A percentile compares a stretch with the other conserved stretches of the same genome.
These are phyloP conservation scores for Effrenium voratum DNA, from an alignment of 73 alveolate species.

Conservation along the genomic window DNA sequence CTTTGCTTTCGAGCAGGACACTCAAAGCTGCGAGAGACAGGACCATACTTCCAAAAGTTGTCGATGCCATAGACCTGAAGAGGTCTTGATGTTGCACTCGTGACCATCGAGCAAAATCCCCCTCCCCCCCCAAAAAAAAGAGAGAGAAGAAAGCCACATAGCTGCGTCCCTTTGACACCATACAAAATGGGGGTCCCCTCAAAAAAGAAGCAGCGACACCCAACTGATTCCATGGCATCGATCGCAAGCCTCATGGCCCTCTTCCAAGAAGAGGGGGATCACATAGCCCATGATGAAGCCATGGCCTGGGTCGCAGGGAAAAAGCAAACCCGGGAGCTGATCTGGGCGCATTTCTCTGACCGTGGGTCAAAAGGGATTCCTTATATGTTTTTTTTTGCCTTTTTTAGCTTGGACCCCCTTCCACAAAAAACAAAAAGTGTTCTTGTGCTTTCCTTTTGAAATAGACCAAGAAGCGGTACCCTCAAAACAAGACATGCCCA, in stretches of 20 bases:
- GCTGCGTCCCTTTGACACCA: too few relatives aligned
- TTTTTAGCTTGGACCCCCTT: too few relatives aligned
- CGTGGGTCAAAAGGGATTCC: neutral
- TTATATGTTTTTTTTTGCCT: too few relatives aligned
- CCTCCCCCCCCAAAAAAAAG: too few relatives aligned
- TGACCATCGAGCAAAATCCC: too few relatives aligned
- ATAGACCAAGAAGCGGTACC: neutral
- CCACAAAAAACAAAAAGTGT: neutral
- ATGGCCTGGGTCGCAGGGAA: slow-evolving; percentile 16
- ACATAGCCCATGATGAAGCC: slow-evolving; percentile 93
- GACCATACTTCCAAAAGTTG: slow-evolving; percentile 94
- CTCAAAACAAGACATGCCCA: neutral
- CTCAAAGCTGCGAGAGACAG: slow-evolving; percentile 60
- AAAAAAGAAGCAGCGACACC: too few relatives aligned
- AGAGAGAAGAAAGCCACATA: too few relatives aligned
- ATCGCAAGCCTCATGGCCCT: slow-evolving; percentile 68
- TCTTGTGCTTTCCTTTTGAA: neutral
- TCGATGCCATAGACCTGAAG: slow-evolving; percentile 81
- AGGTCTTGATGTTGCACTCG: too few relatives aligned
- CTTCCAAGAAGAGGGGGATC: slow-evolving; percentile 72
- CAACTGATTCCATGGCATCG: neutral
- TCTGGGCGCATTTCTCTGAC: neutral
- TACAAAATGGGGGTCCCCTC: too few relatives aligned
- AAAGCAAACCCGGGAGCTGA: neutral
- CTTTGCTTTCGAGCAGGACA: neutral